phyloP scores from a whole-genome alignment of 2,329 filamentous ascomycete species.

The Penicillium sp. region DNA sequence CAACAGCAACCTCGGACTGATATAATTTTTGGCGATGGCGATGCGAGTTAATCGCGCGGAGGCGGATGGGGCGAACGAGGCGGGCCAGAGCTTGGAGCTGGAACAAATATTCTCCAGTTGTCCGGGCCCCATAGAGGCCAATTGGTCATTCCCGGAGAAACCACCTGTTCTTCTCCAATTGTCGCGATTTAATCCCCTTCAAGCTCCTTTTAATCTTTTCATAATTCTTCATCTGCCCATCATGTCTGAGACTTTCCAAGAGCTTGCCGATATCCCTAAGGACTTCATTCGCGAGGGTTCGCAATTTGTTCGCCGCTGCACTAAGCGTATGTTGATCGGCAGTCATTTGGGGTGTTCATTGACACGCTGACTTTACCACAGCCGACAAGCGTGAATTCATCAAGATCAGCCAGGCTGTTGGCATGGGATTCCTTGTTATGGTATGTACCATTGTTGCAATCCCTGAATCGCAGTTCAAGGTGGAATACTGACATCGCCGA shows the following conservation, averaged over 20 bases:
- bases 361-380: conserved; percentile 32
- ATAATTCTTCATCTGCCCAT: conserved; percentile 2
- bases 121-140: neutral
- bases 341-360: conserved; percentile 1
- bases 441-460: conserved; percentile 18
- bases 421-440: conserved; percentile 62
- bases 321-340: conserved; percentile 45
- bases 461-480: neutral
- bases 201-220: neutral
- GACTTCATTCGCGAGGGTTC: conserved; percentile 54
- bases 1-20: no score
- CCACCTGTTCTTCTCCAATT: conserved; percentile 13
- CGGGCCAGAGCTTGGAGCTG: neutral
- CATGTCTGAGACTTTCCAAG: conserved; percentile 61
- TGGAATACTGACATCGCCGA: conserved; percentile 12
- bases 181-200: neutral
- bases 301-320: conserved; percentile 51
- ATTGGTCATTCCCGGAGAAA: conserved; percentile 8
- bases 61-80: no score
- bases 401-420: conserved; percentile 61
- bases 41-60: neutral
- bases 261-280: conserved; percentile 59
- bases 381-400: conserved; percentile 61
- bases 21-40: no score
- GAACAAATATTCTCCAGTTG: neutral